phyloP scores from a whole-genome alignment of 2,329 filamentous ascomycete genomes.

The Torrubiella hemipterigena region DNA sequence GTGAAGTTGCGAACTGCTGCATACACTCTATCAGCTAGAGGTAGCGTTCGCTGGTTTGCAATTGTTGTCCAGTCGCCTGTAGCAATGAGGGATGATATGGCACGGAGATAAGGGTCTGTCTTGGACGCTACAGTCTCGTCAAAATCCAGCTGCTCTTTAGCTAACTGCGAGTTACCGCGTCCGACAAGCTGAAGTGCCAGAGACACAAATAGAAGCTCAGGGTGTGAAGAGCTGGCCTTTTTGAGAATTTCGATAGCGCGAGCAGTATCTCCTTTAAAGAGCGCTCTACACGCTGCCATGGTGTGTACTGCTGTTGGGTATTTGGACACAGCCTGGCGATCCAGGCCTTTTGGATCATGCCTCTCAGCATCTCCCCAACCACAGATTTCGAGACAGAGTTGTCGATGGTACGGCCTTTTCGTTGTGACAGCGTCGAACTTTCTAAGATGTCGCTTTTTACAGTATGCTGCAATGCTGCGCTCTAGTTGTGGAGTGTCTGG shows the following conservation, averaged over 20 bases:
- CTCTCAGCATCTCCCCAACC: constrained; percentile 52
- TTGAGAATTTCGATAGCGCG: constrained; percentile 61
- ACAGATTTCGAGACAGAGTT: constrained; percentile 65
- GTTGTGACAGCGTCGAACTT: constrained; percentile 53
- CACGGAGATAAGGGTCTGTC: constrained; percentile 67
- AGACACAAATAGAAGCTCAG: constrained; percentile 56
- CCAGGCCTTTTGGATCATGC: constrained; percentile 29
- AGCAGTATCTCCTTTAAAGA: constrained; percentile 60
- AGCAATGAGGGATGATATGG: constrained; percentile 66
- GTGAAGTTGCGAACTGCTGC: constrained; percentile 58
- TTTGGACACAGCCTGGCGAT: constrained; percentile 29
- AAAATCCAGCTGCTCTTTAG: constrained; percentile 42
- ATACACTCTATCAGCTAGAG: constrained; percentile 61
- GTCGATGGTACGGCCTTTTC: constrained; percentile 55
- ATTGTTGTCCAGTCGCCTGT: constrained; percentile 67
- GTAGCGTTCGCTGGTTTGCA: constrained; percentile 59
- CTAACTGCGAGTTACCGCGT: constrained; percentile 30
- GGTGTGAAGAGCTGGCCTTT: constrained; percentile 47
- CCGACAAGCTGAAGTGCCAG: constrained; percentile 53
- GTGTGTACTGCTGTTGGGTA: constrained; percentile 49
- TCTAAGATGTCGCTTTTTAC: constrained; percentile 48
- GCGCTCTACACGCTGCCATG: constrained; percentile 62
- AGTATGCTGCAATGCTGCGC: constrained; percentile 49
- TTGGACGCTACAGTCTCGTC: constrained; percentile 48
- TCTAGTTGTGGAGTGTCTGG: constrained; percentile 46